These are phyloP conservation scores for Phragmites australis DNA, from an alignment of 176 grass and related monocot genomes.

Conservation along the genomic window DNA sequence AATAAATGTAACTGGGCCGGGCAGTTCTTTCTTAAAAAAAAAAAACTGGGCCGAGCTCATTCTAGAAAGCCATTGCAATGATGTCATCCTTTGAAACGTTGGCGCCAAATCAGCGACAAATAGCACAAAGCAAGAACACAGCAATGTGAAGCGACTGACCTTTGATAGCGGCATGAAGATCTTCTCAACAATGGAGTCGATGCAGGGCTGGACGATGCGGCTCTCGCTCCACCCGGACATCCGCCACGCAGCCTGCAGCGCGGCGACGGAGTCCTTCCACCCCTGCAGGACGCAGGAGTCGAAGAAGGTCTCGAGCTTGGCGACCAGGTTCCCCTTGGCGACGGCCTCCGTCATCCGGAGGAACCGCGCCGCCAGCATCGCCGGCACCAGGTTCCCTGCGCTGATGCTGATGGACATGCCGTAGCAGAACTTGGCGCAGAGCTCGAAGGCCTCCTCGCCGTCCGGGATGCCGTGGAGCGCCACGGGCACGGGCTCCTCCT, in stretches of 20 bases:
- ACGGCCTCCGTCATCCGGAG: constrained; percentile 85
- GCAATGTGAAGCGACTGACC: constrained; percentile 29
- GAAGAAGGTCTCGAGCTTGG: constrained; percentile 84
- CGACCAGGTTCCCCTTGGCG: constrained; percentile 70
- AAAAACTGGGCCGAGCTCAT: too few species aligned
- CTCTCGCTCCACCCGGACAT: constrained; percentile 83
- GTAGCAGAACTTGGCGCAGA: constrained; percentile 98
- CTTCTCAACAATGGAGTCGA: constrained; percentile 85
- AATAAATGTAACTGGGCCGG: too few species aligned
- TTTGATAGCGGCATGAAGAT: constrained; percentile 66
- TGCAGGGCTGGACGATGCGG: constrained; percentile 75
- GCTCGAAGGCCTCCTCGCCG: constrained; percentile 77
- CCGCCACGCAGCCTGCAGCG: constrained; percentile 63
- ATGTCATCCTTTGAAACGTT: too few species aligned
- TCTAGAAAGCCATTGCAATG: too few species aligned
- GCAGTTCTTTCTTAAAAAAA: too few species aligned
- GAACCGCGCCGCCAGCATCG: constrained; percentile 69
- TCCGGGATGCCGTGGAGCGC: constrained; percentile 81
- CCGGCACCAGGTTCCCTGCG: constrained; percentile 65
- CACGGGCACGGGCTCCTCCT: constrained; percentile 51
- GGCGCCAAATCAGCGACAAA: background rate
- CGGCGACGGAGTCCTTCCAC: constrained; percentile 72
- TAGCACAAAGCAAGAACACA: too few species aligned
- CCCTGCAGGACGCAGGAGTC: constrained; percentile 74
- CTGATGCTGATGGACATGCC: constrained; percentile 82